Evolutionary conservation across 1,139 yeast genomes (phyloP), one percentile per base, ranked within the genome.

Genomic region (Pneumocystis carinii): DNA sequence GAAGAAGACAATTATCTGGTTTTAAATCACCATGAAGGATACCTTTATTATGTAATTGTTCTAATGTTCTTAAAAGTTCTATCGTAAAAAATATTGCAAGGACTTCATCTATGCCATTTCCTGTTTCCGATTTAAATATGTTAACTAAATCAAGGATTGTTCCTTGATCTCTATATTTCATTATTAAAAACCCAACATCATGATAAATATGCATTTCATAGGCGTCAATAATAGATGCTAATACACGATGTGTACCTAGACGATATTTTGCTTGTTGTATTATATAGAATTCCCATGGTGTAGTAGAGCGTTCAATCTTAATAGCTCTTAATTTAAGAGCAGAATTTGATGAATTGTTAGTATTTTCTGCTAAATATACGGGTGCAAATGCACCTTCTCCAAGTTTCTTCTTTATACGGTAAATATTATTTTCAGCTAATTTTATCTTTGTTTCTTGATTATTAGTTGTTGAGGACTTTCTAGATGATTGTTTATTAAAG

Each of bases 21-120:
- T 86, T 87, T 64, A 90, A 74, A 71, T 89, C 95, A 0, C 96
- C 95, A 74, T 90, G 97, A 17, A 90, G 76, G 0, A 90, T 82
- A 0, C 85, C 85, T 14, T 80, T 75, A 0, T 74, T 72, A 70
- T 90, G 97, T 37, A 90, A 73, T 0, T 77, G 72, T 68, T 86
- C 89, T 1, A 88, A 74, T 0, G 82, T 76, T 63, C 82, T 79
- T 61, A 88, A 71, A 32, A 88, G 72, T 69, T 87, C 88, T 10
- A 82, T 74, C 0, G 94, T 77, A 59, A 89, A 75, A 69, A 82
- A 86, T 63, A 87, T 78, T 7, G 82, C 82, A 3, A 90, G 72
- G 0, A 77, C 73, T 71, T 90, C 96, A 65, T 86, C 92, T 8
- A 77, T 66, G 2, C 75, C 71, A 61, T 69, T 76, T 66, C 68